These are phyloP conservation scores for Yamadazyma nakazawae DNA, from an alignment of 805 yeast species.

Conservation along the genomic window DNA sequence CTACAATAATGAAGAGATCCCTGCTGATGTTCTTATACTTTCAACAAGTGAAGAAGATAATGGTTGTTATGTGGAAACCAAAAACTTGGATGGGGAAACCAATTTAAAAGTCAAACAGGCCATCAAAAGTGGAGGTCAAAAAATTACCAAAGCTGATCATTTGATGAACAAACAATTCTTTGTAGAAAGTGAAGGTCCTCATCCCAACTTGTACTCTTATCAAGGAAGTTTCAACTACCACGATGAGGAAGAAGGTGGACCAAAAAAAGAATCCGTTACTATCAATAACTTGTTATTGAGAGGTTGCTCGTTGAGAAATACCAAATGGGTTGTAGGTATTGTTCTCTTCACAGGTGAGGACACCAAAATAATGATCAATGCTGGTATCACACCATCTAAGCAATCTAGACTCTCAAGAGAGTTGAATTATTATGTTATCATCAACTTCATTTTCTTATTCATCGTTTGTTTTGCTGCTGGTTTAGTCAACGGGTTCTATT, in stretches of 20 bases:
- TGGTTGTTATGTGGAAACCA: slow-evolving; percentile 59
- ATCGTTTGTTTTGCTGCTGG: slow-evolving; percentile 68
- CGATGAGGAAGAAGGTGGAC: slow-evolving; percentile 9
- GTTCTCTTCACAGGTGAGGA: slow-evolving; percentile 77
- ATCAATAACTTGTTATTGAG: slow-evolving; percentile 68
- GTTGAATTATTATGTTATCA: slow-evolving; percentile 62
- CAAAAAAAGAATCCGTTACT: slow-evolving; percentile 59
- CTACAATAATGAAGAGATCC: slow-evolving; percentile 69
- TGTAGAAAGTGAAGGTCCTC: slow-evolving; percentile 84
- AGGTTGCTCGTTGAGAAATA: slow-evolving; percentile 76
- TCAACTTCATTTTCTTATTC: slow-evolving; percentile 65
- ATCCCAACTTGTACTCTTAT: slow-evolving; percentile 70
- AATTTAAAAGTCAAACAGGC: slow-evolving; percentile 76
- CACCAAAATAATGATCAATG: slow-evolving; percentile 76
- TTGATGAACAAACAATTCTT: slow-evolving; percentile 48
- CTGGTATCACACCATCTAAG: slow-evolving; percentile 78
- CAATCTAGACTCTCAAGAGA: slow-evolving; percentile 71
- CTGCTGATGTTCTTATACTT: slow-evolving; percentile 69
- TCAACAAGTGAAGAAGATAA: slow-evolving; percentile 70
- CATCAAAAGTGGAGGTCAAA: slow-evolving; percentile 55
- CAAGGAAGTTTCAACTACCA: slow-evolving; percentile 57
- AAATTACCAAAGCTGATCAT: slow-evolving; percentile 36
- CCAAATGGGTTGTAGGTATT: slow-evolving; percentile 79
- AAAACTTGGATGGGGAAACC: slow-evolving; percentile 47
- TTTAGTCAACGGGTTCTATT: slow-evolving; percentile 65